Base-by-base conservation (phyloP, 108 stramenopile genomes). In the Fragilaria radians region DNA sequence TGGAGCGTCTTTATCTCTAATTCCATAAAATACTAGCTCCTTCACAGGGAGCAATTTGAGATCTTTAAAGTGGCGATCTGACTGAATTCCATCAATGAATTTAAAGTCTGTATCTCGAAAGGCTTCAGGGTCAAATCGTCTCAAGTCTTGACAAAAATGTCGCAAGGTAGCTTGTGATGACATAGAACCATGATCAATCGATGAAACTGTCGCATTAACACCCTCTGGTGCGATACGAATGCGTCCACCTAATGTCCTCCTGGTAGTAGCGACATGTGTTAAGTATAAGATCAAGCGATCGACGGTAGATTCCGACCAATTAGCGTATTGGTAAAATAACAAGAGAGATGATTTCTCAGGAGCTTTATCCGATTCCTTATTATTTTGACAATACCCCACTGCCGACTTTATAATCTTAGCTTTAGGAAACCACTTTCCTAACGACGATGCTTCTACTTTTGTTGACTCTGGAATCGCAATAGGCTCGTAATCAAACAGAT, bases 161-260 rank as follows among this genome's bases (percentile, higher is more conserved):
- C 82, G 59, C 5, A 91, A 78, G 9, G 61, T 66, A 2, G 54
- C 54, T 27, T 59, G 47, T 22, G 73, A 46, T 4, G 68, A 23
- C 36, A 42, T 42, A 14, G 14, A 7, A 14, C 14, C 36, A 14
- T 7, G 14, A 42, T 42, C 36, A 7, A 42, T 14, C 32, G 64
- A 86, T 1, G 94, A 92, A n/a, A 95, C 69, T 9, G 94, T 95
- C 68, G 88, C 89, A 53, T 95, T 95, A 30, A 95, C 57, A 14
- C 94, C 94, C 60, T 95, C 94, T 30, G 77, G 73, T 2, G 94
- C 86, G 23, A 85, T 73, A 17, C 94, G 74, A 82, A 91, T 88
- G 2, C 94, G 76, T 24, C 94, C 94, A 2, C 25, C 80, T 90
- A 4, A 73, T 14, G 50, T 71, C 50, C 33, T 72, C 60, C 3